Conservation (phyloP, 192 early-diverging fungal species). For the Backusella sp. region DNA sequence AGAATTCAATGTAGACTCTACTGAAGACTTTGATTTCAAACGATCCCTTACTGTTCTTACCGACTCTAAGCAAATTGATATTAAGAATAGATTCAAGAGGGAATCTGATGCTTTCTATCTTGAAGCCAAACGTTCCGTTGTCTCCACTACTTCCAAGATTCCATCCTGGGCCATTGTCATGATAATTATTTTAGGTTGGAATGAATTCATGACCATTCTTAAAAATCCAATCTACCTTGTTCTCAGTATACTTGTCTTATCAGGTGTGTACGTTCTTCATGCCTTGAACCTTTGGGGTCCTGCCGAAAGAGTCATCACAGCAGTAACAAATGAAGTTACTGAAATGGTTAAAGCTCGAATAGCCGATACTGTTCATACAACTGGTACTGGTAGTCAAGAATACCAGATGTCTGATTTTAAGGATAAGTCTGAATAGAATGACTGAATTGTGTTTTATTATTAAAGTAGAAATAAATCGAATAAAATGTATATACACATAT, state of each 20-base stretch:
- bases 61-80: slow-evolving; percentile 61
- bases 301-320: slow-evolving; percentile 45
- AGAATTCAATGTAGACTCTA: slow-evolving; percentile 39
- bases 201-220: slow-evolving; percentile 89
- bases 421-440: not conserved
- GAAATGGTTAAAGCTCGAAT: slow-evolving; percentile 32
- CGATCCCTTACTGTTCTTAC: slow-evolving; percentile 60
- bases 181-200: slow-evolving; percentile 89
- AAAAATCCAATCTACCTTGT: slow-evolving; percentile 86
- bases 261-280: slow-evolving; percentile 62
- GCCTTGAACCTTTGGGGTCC: slow-evolving; percentile 68
- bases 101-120: slow-evolving; percentile 91
- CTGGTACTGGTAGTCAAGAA: not conserved
- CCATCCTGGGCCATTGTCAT: slow-evolving; percentile 84
- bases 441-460: not conserved
- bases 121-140: slow-evolving; percentile 95
- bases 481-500: not conserved
- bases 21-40: slow-evolving; percentile 58
- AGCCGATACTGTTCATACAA: slow-evolving; percentile 14
- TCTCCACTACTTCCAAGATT: slow-evolving; percentile 81
- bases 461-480: not conserved
- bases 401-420: slow-evolving; percentile 5
- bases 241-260: slow-evolving; percentile 35
- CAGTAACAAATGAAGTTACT: slow-evolving; percentile 42
- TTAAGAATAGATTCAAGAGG: slow-evolving; percentile 79